These are phyloP conservation scores for Phoma herbarum DNA, from an alignment of 2,329 filamentous ascomycete genomes.

Conservation along the genomic window DNA sequence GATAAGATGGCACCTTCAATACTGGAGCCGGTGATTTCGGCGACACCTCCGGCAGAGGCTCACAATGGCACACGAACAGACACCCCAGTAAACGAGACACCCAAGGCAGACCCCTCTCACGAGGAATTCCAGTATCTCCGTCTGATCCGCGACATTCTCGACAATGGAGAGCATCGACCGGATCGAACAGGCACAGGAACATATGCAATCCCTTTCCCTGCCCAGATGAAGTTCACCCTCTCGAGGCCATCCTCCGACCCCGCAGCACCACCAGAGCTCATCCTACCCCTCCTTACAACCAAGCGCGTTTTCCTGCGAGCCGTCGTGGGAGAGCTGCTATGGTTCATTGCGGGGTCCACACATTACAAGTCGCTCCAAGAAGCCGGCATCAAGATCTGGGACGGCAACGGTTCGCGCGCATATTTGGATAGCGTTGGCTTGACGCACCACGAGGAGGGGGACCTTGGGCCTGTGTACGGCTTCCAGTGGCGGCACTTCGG, in stretches of 20 bases:
- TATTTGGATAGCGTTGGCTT: slow-evolving; percentile 89
- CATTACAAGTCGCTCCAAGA: slow-evolving; percentile 79
- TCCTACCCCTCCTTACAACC: slow-evolving; percentile 93
- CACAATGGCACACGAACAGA: slow-evolving; percentile 24
- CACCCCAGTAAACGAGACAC: slow-evolving; percentile 14
- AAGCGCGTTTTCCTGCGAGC: slow-evolving; percentile 95
- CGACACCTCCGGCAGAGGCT: slow-evolving; percentile 26
- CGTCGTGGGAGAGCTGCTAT: slow-evolving; percentile 90
- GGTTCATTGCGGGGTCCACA: slow-evolving; percentile 90
- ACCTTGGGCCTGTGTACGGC: slow-evolving; percentile 94
- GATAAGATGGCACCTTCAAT: slow-evolving; percentile 42
- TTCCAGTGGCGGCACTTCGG: slow-evolving; percentile 99
- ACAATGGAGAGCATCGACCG: slow-evolving; percentile 83
- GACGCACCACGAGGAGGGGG: slow-evolving; percentile 81
- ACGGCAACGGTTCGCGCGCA: slow-evolving; percentile 90
- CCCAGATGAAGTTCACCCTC: slow-evolving; percentile 85
- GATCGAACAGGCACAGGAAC: slow-evolving; percentile 96
- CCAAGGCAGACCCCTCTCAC: slow-evolving; percentile 57
- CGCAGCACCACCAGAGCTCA: slow-evolving; percentile 59
- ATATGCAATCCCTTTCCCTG: slow-evolving; percentile 85
- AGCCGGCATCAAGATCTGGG: slow-evolving; percentile 95
- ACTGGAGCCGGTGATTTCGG: slow-evolving; percentile 37
- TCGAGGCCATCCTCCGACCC: slow-evolving; percentile 61
- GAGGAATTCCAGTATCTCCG: slow-evolving; percentile 96
- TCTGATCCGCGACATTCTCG: slow-evolving; percentile 84